phyloP scores from a whole-genome alignment of 768 basidiomycete genomes.

The Lyophyllum decastes region DNA sequence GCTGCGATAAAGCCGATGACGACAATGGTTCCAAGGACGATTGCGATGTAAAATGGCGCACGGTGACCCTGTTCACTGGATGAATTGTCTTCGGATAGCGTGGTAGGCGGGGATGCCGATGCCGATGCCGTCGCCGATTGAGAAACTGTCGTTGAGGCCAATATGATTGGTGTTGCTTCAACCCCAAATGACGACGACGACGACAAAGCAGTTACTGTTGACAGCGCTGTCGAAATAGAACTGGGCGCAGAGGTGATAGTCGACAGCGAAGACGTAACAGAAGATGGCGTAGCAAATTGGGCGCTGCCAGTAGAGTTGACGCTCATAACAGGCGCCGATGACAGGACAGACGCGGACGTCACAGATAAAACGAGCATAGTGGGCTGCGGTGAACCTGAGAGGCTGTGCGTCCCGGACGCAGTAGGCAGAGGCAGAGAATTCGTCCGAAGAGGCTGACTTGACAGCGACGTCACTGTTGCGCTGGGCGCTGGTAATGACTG shows the following conservation, averaged over 20 bases:
- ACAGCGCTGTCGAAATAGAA: background rate
- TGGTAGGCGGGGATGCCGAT: conserved; percentile 2
- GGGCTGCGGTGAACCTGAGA: background rate
- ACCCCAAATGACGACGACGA: background rate
- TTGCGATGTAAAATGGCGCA: conserved; percentile 49
- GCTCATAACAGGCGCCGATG: background rate
- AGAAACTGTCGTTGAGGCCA: conserved; percentile 5
- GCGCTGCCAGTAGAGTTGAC: background rate
- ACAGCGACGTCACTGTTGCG: background rate
- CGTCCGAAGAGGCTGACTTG: conserved; percentile 9
- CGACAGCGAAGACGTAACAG: background rate
- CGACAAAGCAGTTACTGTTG: background rate
- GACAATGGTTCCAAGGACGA: conserved; percentile 49
- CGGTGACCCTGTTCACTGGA: conserved; percentile 21
- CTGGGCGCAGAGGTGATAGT: background rate
- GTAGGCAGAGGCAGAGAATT: conserved; percentile 1
- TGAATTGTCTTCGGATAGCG: conserved; percentile 3
- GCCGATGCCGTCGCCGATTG: conserved; percentile 6
- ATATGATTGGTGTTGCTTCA: background rate
- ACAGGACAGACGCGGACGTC: background rate
- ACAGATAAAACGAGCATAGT: background rate
- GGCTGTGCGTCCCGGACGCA: background rate
- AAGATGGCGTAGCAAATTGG: background rate
- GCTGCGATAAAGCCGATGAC: conserved; percentile 45
- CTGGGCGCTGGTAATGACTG: background rate